These are phyloP conservation scores for Rhizopogon sp. DNA, from an alignment of 768 basidiomycete species.

Conservation along the genomic window DNA sequence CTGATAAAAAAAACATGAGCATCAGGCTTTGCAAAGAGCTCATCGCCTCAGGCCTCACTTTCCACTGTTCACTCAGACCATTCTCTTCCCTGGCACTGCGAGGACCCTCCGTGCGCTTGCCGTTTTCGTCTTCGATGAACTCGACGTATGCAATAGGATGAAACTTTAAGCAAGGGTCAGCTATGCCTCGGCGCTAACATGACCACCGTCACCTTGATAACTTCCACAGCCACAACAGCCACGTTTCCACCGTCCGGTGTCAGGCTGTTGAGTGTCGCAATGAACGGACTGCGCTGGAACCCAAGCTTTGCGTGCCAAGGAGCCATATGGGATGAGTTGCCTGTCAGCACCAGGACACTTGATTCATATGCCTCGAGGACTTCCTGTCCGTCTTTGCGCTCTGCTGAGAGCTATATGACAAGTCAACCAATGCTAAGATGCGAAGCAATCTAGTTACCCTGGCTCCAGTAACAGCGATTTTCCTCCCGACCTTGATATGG, in stretches of 20 bases:
- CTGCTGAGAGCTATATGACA: conserved; percentile 52
- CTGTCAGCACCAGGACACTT: conserved; percentile 60
- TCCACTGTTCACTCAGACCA: conserved; percentile 59
- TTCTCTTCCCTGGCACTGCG: conserved; percentile 68
- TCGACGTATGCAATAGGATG: conserved; percentile 83
- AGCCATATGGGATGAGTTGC: conserved; percentile 83
- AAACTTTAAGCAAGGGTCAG: conserved; percentile 34
- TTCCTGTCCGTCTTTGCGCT: conserved; percentile 74
- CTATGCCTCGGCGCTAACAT: not conserved
- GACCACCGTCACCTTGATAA: conserved; percentile 49
- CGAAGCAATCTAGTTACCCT: conserved; percentile 44
- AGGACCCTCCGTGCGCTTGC: conserved; percentile 52
- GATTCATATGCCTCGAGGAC: conserved; percentile 76
- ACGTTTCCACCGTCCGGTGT: conserved; percentile 79
- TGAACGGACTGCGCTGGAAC: conserved; percentile 57
- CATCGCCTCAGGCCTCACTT: conserved; percentile 52
- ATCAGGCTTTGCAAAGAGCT: not conserved
- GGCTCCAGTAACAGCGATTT: conserved; percentile 77
- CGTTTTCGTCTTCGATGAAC: conserved; percentile 44
- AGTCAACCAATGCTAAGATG: not conserved
- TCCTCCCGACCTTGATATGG: conserved; percentile 70
- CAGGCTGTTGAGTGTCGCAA: conserved; percentile 76
- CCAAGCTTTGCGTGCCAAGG: conserved; percentile 90
- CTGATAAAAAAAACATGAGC: conserved; percentile 29
- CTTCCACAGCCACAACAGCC: conserved; percentile 65